Conservation (phyloP, 805 yeast genomes). For the Candida maesae region DNA sequence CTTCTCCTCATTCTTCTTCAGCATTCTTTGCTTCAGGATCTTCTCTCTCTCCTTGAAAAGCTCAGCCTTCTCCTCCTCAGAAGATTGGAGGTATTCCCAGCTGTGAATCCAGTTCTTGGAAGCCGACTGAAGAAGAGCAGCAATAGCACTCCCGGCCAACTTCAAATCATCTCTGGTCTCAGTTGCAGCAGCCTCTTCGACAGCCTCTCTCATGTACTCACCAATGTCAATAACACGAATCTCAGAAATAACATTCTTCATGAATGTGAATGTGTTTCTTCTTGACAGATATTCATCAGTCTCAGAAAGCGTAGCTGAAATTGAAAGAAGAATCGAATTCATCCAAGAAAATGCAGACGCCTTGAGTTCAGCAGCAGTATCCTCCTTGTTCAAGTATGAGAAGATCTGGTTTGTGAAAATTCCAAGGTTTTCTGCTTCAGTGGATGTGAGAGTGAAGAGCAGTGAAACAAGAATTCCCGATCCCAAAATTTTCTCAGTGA, state of each 20-base stretch:
- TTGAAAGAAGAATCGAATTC: slow-evolving; percentile 35
- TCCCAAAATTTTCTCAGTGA: slow-evolving; percentile 47
- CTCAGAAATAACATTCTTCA: slow-evolving; percentile 66
- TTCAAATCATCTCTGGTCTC: slow-evolving; percentile 80
- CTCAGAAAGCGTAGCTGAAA: slow-evolving; percentile 21
- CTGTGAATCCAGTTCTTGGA: slow-evolving; percentile 37
- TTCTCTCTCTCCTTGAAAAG: slow-evolving; percentile 17
- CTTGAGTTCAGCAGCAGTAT: slow-evolving; percentile 29
- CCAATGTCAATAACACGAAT: slow-evolving; percentile 56
- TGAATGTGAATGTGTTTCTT: slow-evolving; percentile 72
- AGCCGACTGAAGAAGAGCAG: slow-evolving; percentile 60
- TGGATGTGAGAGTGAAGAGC: slow-evolving; percentile 64
- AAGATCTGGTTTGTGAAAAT: slow-evolving; percentile 61
- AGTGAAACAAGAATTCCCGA: slow-evolving; percentile 50
- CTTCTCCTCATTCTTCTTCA: slow-evolving; percentile 14
- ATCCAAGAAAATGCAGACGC: slow-evolving; percentile 53
- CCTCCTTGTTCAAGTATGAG: slow-evolving; percentile 38
- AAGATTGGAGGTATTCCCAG: slow-evolving; percentile 34
- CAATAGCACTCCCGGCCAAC: slow-evolving; percentile 68
- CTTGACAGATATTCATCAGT: slow-evolving; percentile 70
- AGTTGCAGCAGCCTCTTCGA: slow-evolving; percentile 43
- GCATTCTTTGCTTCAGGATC: slow-evolving; percentile 12
- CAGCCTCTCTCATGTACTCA: slow-evolving; percentile 40
- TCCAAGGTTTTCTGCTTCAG: slow-evolving; percentile 81
- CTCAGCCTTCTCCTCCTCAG: slow-evolving; percentile 38